A percentile compares a stretch with the other conserved stretches of the same genome.
phyloP scores from a whole-genome alignment of 2,329 filamentous ascomycete genomes.

The Xylariaceae sp. region DNA sequence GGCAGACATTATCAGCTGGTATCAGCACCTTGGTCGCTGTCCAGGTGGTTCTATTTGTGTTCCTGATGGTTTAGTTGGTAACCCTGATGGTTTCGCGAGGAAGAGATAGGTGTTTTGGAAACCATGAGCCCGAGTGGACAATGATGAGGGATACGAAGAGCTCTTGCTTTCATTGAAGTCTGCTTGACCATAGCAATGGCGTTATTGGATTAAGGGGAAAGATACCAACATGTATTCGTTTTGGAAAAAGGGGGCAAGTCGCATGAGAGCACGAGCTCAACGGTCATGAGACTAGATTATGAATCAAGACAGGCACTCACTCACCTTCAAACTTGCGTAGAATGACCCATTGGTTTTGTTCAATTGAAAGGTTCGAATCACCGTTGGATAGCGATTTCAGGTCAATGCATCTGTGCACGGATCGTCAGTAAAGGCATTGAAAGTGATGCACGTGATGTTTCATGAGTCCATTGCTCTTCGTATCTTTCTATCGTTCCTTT shows the following conservation, averaged over 20 bases:
- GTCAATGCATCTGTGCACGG: not conserved
- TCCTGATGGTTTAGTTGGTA: conserved; percentile 6
- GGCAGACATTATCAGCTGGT: conserved; percentile 1
- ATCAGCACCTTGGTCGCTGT: not conserved
- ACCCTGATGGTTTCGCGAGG: not conserved
- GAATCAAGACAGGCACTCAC: not conserved
- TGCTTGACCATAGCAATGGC: conserved; percentile 10
- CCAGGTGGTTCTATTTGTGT: conserved; percentile 5
- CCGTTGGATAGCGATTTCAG: not conserved
- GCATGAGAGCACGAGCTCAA: not conserved
- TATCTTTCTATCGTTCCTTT: not conserved
- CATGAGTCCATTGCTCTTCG: not conserved
- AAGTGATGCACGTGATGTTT: not conserved
- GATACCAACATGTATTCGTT: conserved; percentile 17
- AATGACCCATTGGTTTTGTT: not conserved
- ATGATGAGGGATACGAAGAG: conserved; percentile 9
- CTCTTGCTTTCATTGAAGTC: not conserved
- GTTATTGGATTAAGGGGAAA: conserved; percentile 17
- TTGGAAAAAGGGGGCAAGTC: conserved; percentile 5
- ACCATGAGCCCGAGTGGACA: not conserved
- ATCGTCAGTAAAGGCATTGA: not conserved
- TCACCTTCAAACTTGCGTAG: not conserved
- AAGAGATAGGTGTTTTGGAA: not conserved
- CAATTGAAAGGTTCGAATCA: not conserved
- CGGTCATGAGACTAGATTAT: not conserved